Conservation (phyloP, 257 asterid genomes). For the Solanum microdontum region DNA sequence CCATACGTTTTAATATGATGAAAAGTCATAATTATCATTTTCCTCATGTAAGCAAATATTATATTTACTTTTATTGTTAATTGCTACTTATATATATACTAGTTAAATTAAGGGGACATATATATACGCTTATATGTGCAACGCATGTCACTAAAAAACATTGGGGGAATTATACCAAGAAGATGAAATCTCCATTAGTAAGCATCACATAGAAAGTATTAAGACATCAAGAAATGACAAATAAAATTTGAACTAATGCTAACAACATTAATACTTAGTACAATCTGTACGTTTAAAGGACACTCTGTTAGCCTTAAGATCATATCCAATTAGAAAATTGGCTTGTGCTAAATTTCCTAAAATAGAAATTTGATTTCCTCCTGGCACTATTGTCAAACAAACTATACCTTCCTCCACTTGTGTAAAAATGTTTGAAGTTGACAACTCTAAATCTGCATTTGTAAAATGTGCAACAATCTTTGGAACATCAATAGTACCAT, state of each 20-base stretch:
- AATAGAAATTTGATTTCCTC: conserved; percentile 2
- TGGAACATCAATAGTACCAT: not conserved
- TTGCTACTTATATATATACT: no score
- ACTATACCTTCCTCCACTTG: not conserved
- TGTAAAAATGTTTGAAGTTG: not conserved
- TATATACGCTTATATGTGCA: not conserved
- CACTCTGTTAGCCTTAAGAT: conserved; percentile 21
- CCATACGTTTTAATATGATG: no score
- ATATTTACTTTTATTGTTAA: no score
- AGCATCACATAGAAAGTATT: not conserved
- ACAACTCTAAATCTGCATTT: conserved; percentile 5
- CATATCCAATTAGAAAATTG: conserved; percentile 40
- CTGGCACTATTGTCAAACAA: not conserved
- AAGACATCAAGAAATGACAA: not conserved
- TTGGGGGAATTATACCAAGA: not conserved
- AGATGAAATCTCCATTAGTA: not conserved
- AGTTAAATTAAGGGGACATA: no score
- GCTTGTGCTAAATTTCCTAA: conserved; percentile 38
- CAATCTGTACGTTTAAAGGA: conserved; percentile 43
- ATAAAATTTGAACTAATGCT: not conserved
- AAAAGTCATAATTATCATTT: no score
- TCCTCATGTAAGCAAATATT: no score
- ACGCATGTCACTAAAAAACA: not conserved
- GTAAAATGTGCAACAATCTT: not conserved
- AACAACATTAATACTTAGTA: not conserved